These are phyloP conservation scores for Endotrypanum monterogeii DNA, from an alignment of 208 protist species.

Conservation along the genomic window DNA sequence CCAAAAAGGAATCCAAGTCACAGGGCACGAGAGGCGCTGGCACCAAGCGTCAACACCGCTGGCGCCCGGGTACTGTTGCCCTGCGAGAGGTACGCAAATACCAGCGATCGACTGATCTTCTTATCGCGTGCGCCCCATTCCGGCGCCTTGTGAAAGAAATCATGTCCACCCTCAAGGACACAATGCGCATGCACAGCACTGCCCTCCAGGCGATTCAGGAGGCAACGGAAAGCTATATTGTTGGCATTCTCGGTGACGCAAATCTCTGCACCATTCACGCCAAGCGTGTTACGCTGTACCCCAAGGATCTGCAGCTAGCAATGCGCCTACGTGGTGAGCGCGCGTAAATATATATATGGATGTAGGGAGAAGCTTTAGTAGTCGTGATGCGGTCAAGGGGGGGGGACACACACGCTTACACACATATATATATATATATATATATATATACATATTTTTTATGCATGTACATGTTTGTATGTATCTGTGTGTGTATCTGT, in stretches of 20 bases:
- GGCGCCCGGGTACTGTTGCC: constrained; percentile 98
- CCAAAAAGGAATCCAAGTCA: constrained; percentile 62
- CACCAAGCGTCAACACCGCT: constrained; percentile 97
- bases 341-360: constrained; percentile 15
- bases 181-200: constrained; percentile 67
- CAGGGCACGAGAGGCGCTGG: constrained; percentile 36
- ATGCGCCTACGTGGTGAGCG: constrained; percentile 96
- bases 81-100: constrained; percentile 99
- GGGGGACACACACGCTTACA: no score
- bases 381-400: background rate
- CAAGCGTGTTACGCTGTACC: constrained; percentile 99
- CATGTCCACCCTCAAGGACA: constrained; percentile 94
- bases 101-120: constrained; percentile 98
- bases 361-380: background rate
- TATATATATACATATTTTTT: no score
- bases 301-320: constrained; percentile 99
- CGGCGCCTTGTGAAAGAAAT: constrained; percentile 99
- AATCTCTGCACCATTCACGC: constrained; percentile 99
- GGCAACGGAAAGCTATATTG: constrained; percentile 96
- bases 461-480: background rate
- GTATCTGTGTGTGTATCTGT: background rate
- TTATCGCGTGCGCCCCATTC: constrained; percentile 99
- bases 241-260: constrained; percentile 92
- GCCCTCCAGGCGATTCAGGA: constrained; percentile 96
- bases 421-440: no score